Percentiles rank a stretch among this genome's conserved stretches.
These are phyloP conservation scores for Raffaelea albimanens DNA, from an alignment of 2,329 filamentous ascomycete genomes.

Conservation along the genomic window DNA sequence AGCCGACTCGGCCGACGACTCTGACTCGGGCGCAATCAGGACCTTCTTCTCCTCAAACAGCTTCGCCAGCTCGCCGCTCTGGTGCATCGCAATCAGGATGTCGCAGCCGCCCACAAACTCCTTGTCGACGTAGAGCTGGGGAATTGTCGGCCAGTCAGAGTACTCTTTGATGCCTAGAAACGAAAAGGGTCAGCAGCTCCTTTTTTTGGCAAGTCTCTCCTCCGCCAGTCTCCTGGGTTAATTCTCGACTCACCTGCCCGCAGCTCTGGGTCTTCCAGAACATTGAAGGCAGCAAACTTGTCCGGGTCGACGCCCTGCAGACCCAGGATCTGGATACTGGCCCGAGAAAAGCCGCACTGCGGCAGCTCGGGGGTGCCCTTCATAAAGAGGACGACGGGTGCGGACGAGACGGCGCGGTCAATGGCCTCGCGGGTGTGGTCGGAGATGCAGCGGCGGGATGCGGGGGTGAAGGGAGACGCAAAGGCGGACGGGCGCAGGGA, in stretches of 20 bases:
- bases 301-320: conserved; percentile 88
- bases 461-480: conserved; percentile 1
- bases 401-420: conserved; percentile 77
- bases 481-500: not conserved
- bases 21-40: conserved; percentile 43
- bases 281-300: conserved; percentile 98
- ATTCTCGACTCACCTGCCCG: conserved; percentile 53
- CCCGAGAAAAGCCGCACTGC: conserved; percentile 83
- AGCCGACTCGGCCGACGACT: too few relatives aligned
- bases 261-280: conserved; percentile 82
- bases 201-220: not conserved
- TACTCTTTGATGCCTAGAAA: conserved; percentile 87
- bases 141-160: conserved; percentile 98
- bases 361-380: conserved; percentile 77
- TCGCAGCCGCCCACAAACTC: conserved; percentile 98
- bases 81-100: conserved; percentile 94
- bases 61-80: conserved; percentile 87
- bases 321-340: conserved; percentile 88
- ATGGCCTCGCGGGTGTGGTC: conserved; percentile 73
- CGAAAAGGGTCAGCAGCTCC: too few relatives aligned
- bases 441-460: conserved; percentile 44
- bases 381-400: conserved; percentile 94
- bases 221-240: not conserved
- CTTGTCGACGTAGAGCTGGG: conserved; percentile 88
- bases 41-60: conserved; percentile 86